Percentiles rank a stretch among this genome's conserved stretches.
Evolutionary conservation across 257 asterid genomes (phyloP).

Genomic region (Cinchona pubescens): DNA sequence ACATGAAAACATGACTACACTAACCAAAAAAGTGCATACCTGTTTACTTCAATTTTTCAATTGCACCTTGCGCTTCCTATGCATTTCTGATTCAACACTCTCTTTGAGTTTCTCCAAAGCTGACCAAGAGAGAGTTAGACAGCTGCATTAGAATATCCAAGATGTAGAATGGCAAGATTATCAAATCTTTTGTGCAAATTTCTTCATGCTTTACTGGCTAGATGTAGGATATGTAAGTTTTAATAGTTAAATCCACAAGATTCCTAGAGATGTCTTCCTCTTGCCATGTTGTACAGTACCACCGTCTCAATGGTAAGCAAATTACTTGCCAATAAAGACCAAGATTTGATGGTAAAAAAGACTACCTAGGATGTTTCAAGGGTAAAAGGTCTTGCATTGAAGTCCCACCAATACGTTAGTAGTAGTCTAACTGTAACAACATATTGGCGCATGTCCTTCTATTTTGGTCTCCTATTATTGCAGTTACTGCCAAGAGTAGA

Average conservation of each 20-base stretch:
- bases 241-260: background rate
- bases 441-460: background rate
- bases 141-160: background rate
- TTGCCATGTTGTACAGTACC: background rate
- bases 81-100: constrained; percentile 49
- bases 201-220: background rate
- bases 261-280: background rate
- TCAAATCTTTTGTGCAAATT: background rate
- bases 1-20: background rate
- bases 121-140: constrained; percentile 27
- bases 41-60: constrained; percentile 20
- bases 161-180: background rate
- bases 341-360: background rate
- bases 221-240: background rate
- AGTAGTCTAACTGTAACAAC: background rate
- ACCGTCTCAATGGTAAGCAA: too few relatives aligned
- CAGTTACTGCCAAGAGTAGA: background rate
- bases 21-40: constrained; percentile 26
- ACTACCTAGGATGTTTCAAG: background rate
- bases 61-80: constrained; percentile 44
- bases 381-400: background rate
- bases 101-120: constrained; percentile 75
- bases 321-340: background rate
- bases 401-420: background rate
- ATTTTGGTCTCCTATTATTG: background rate